Evolutionary conservation across 306 rosid genomes (phyloP).

Genomic region (Cicer cuneatum): DNA sequence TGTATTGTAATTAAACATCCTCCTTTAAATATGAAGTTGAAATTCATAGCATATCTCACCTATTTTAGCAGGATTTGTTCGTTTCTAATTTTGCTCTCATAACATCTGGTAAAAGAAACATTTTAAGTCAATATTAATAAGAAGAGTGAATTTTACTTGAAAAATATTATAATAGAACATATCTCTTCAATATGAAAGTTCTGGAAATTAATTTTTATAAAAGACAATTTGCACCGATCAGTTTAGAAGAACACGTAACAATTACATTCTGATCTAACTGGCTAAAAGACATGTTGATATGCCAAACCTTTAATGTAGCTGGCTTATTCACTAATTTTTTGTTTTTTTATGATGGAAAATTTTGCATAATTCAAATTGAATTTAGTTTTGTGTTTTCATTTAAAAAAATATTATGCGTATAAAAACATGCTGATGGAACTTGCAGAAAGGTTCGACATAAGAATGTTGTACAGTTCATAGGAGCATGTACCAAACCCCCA

Average conservation of each 20-base stretch:
- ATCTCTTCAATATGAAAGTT: slow-evolving; percentile 13
- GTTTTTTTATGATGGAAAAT: background rate
- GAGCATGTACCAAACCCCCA: slow-evolving; percentile 95
- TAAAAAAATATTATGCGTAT: background rate
- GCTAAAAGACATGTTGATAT: background rate
- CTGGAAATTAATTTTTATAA: slow-evolving; percentile 16
- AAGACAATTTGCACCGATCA: background rate
- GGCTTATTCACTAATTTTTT: slow-evolving; percentile 3
- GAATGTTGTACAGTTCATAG: slow-evolving; percentile 99
- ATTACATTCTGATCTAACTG: slow-evolving; percentile 26
- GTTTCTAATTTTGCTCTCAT: slow-evolving; percentile 21
- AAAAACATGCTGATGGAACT: slow-evolving; percentile 43
- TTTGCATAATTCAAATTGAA: background rate
- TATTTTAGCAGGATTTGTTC: background rate
- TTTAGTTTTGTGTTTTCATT: slow-evolving; percentile 12
- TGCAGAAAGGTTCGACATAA: slow-evolving; percentile 98
- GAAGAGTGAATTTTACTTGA: background rate
- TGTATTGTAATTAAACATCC: slow-evolving; percentile 1
- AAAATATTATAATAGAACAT: background rate
- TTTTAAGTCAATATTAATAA: too few relatives aligned
- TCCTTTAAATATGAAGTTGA: slow-evolving; percentile 25
- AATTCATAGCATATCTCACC: slow-evolving; percentile 22
- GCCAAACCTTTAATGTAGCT: background rate
- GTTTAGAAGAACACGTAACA: background rate
- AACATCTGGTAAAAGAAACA: background rate